These are phyloP conservation scores for Infundibulicybe gibba DNA, from an alignment of 768 basidiomycete genomes.

Conservation along the genomic window DNA sequence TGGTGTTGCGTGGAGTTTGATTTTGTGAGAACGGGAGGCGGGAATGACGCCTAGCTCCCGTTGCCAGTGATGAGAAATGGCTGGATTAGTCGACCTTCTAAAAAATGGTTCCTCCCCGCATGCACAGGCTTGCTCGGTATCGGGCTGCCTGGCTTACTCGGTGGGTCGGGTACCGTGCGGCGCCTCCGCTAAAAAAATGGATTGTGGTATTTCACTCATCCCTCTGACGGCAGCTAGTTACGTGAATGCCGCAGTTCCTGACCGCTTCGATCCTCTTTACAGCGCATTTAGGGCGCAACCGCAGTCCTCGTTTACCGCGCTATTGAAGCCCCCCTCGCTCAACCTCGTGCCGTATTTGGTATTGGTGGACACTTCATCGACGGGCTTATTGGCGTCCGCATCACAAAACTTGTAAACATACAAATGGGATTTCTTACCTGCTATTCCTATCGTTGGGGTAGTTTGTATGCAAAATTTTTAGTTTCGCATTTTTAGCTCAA, in stretches of 20 bases:
- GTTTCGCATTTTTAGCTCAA: no score
- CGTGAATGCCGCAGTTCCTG: slow-evolving; percentile 23
- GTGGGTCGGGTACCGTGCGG: slow-evolving; percentile 42
- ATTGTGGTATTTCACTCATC: slow-evolving; percentile 39
- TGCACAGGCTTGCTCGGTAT: slow-evolving; percentile 25
- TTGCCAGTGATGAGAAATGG: no score
- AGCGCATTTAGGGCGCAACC: slow-evolving; percentile 41
- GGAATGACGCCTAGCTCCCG: no score
- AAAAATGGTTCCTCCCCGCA: neutral
- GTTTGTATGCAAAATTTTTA: no score
- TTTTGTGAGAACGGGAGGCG: no score
- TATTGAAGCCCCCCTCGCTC: slow-evolving; percentile 48
- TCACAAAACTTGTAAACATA: slow-evolving; percentile 56
- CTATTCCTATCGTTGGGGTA: no score
- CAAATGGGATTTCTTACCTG: no score
- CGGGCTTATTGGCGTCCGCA: slow-evolving; percentile 42
- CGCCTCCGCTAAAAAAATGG: slow-evolving; percentile 30
- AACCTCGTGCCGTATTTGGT: slow-evolving; percentile 48
- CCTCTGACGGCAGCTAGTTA: slow-evolving; percentile 46
- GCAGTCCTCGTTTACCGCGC: slow-evolving; percentile 53
- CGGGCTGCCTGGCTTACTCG: slow-evolving; percentile 33
- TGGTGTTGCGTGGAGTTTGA: no score
- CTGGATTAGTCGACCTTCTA: no score
- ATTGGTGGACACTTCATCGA: slow-evolving; percentile 52
- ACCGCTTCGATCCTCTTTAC: neutral